Base-by-base conservation (phyloP, 345 rosid genomes). In the Gossypium stocksii region DNA sequence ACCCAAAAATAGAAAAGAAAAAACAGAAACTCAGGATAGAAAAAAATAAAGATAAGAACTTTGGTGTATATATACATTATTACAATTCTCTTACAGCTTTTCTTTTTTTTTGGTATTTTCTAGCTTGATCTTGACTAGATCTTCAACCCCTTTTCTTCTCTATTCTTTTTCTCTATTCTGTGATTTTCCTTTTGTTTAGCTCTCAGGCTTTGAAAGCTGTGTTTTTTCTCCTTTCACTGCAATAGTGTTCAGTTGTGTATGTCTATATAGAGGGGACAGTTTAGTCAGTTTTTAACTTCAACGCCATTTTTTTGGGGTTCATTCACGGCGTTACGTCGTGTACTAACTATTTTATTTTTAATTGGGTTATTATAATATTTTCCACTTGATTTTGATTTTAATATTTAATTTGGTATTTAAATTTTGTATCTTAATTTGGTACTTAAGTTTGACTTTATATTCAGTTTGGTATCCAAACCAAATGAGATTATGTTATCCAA, bases 71-170 rank as follows among this genome's bases (percentile, higher is more conserved):
- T 65, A 72, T 76, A 25, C 27, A 17, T 17, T 10, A 10, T 2
- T 17, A 10, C 2, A 20, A 57, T 29, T 52, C 58, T 74, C 86
- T 72, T 72, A 78, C 89, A 81, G 65, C 54, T 70, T 17, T 23
- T 17, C 66, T 57, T 19, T n/a, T 19, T n/a, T 34, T 34, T 34
- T 34, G 41, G 41, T 34, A 34, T 34, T 34, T n/a, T 12, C 72
- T 74, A 71, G 80, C 60, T 85, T 80, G 89, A 87, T 84, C 87
- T 82, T 81, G 84, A 60, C 80, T 81, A 77, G 84, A 87, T 83
- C 87, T 79, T 58, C 78, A 73, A 25, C 7, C 74, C 72, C 48
- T 74, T 41, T 27, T 76, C 75, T 48, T 75, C 82, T 72, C 66
- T 48, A 25, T 54, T 53, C 51, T 25, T 41, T 22, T 49, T 46